Evolutionary conservation across 345 rosid species (phyloP).

Genomic region (Salix caprea): DNA sequence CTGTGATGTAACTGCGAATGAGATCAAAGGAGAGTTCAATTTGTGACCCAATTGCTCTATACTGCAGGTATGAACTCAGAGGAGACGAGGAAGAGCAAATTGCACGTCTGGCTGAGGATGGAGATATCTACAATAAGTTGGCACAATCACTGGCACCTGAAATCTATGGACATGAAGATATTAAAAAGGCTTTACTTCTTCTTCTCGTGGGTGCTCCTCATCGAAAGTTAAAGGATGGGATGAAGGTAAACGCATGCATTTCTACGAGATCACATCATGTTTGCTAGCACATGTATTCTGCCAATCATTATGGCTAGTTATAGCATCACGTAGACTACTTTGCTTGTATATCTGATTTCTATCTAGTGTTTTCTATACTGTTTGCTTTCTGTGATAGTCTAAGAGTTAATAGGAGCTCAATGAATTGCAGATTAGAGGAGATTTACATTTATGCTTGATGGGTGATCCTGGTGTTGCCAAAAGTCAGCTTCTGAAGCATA

Average conservation of each 20-base stretch:
- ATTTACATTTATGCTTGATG: constrained; percentile 91
- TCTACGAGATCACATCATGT: not conserved
- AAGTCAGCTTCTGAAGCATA: constrained; percentile 99
- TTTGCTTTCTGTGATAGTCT: not conserved
- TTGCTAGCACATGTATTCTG: not conserved
- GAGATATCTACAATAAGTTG: constrained; percentile 91
- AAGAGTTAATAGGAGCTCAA: not conserved
- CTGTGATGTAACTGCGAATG: not conserved
- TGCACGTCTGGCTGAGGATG: constrained; percentile 86
- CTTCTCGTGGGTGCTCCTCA: constrained; percentile 98
- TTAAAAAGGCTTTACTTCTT: constrained; percentile 89
- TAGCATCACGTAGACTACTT: not conserved
- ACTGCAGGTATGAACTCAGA: constrained; percentile 71
- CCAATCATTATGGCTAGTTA: not conserved
- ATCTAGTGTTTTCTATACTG: not conserved
- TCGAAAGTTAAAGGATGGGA: constrained; percentile 88
- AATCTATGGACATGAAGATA: constrained; percentile 98
- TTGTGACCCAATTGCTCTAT: constrained; percentile 4
- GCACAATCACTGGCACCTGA: constrained; percentile 90
- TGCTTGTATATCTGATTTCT: not conserved
- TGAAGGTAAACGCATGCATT: constrained; percentile 62
- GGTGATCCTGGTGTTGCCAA: constrained; percentile 99
- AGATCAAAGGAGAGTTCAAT: not conserved
- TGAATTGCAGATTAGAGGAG: constrained; percentile 85
- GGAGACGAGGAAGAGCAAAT: constrained; percentile 89